These are phyloP conservation scores for Juglanconis oblonga DNA, from an alignment of 2,329 filamentous ascomycete species.

Conservation along the genomic window DNA sequence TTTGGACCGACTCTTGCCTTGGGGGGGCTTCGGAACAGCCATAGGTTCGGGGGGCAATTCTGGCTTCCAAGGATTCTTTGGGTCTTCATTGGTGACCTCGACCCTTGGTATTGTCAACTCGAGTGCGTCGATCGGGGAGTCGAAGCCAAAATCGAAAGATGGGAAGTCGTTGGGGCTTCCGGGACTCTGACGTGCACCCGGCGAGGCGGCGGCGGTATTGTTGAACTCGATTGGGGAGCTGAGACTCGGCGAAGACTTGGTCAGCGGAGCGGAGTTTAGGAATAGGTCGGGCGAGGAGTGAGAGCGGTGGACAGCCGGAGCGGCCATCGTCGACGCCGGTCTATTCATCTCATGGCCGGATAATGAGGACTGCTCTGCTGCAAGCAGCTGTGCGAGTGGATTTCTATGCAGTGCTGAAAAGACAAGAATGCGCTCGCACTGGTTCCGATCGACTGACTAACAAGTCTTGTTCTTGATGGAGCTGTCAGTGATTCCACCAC, in stretches of 20 bases:
- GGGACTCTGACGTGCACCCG: not conserved
- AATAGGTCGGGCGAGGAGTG: conserved; percentile 33
- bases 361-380: conserved; percentile 11
- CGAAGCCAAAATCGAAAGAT: conserved; percentile 48
- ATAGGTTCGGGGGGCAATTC: conserved; percentile 20
- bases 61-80: conserved; percentile 10
- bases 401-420: conserved; percentile 1
- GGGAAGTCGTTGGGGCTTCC: conserved; percentile 46
- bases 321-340: conserved; percentile 37
- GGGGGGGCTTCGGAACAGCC: conserved; percentile 26
- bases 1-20: conserved; percentile 37
- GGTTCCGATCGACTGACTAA: conserved; percentile 10
- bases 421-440: conserved; percentile 8
- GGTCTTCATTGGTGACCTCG: conserved; percentile 19
- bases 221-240: conserved; percentile 12
- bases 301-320: conserved; percentile 36
- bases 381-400: conserved; percentile 7
- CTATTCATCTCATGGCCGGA: conserved; percentile 42
- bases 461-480: not conserved
- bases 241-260: conserved; percentile 17
- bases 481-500: not conserved
- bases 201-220: conserved; percentile 5
- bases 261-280: conserved; percentile 21
- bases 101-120: conserved; percentile 26
- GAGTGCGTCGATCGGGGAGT: conserved; percentile 45